phyloP scores from a whole-genome alignment of 352 stramenopile genomes.

The Phytopythium montanum region DNA sequence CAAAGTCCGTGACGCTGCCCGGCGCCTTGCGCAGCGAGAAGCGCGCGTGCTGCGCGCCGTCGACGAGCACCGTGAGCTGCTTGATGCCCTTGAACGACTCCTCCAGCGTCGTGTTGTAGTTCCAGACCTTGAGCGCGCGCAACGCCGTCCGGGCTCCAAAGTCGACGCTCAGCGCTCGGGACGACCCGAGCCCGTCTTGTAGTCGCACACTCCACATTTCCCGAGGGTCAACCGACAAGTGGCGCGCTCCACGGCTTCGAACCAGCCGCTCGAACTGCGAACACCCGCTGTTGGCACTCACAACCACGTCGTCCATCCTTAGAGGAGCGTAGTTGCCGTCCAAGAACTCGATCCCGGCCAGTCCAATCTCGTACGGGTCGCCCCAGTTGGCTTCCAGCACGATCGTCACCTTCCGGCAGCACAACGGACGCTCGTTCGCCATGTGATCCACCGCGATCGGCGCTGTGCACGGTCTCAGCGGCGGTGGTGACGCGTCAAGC shows the following conservation, averaged over 20 bases:
- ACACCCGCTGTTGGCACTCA: conserved; percentile 1
- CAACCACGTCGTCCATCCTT: conserved; percentile 6
- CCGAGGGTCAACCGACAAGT: conserved; percentile 39
- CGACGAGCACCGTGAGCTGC: conserved; percentile 47
- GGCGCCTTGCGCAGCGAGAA: conserved; percentile 79
- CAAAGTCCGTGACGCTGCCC: conserved; percentile 71
- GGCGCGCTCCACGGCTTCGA: conserved; percentile 29
- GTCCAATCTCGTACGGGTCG: conserved; percentile 61
- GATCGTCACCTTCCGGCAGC: conserved; percentile 44
- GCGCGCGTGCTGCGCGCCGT: conserved; percentile 36
- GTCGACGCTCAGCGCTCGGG: conserved; percentile 34
- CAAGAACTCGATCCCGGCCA: conserved; percentile 57
- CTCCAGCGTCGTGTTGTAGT: conserved; percentile 75
- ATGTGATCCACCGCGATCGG: conserved; percentile 42
- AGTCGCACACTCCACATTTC: conserved; percentile 68
- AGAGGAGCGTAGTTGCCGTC: conserved; percentile 52
- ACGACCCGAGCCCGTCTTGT: conserved; percentile 18
- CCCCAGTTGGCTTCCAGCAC: conserved; percentile 70
- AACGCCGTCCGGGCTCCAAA: conserved; percentile 44
- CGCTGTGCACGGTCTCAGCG: conserved; percentile 48
- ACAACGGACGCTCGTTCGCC: conserved; percentile 35
- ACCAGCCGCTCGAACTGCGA: conserved; percentile 35
- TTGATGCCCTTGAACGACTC: conserved; percentile 79
- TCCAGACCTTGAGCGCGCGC: conserved; percentile 67
- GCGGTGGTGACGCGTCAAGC: neutral